phyloP scores from a whole-genome alignment of 345 rosid genomes.

The Eucalyptus camaldulensis region DNA sequence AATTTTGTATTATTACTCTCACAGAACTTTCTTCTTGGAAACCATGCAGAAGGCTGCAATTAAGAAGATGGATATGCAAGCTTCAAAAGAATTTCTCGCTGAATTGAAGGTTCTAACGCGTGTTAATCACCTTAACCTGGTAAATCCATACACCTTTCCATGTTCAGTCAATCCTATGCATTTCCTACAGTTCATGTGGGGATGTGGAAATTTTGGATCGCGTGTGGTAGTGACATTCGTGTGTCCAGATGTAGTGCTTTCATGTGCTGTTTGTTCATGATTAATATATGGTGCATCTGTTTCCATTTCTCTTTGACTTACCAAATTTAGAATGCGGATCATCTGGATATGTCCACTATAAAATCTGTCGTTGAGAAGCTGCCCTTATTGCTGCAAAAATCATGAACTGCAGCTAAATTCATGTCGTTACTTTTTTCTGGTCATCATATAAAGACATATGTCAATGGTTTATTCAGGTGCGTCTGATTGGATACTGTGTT shows the following conservation, averaged over 20 bases:
- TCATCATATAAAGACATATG: neutral
- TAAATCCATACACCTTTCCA: conserved; percentile 5
- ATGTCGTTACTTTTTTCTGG: neutral
- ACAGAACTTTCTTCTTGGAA: neutral
- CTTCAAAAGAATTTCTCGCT: conserved; percentile 82
- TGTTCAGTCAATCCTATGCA: neutral
- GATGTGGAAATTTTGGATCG: neutral
- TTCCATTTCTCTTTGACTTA: neutral
- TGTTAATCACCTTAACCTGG: conserved; percentile 96
- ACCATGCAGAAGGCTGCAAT: conserved; percentile 84
- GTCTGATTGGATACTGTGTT: conserved; percentile 87
- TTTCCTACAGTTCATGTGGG: neutral
- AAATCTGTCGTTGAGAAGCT: neutral
- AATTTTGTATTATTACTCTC: neutral
- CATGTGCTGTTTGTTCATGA: neutral
- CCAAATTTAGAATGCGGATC: neutral
- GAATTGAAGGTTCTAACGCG: conserved; percentile 83
- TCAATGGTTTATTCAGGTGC: conserved; percentile 40
- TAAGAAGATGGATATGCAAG: conserved; percentile 99
- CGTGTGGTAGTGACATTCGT: neutral
- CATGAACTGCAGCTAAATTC: neutral
- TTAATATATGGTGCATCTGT: neutral
- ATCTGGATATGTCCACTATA: neutral
- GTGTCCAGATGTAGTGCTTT: neutral
- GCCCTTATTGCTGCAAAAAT: neutral